Evolutionary conservation across 164 flowering plant species (phyloP).

Genomic region (Kingdonia uniflora): DNA sequence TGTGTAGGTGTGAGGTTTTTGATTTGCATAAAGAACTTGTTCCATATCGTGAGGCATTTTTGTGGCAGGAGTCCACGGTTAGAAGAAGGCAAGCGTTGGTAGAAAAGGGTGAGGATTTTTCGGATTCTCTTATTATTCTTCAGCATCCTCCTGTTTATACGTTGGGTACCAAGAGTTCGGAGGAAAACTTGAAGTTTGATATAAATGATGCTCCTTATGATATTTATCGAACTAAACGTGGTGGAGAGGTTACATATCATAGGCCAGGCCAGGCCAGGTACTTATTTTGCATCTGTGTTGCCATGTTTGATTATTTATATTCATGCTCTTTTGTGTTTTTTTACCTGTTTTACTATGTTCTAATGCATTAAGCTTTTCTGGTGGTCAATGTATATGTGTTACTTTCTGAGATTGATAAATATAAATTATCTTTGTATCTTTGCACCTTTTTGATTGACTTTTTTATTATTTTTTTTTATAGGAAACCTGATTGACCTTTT

Average conservation of each 20-base stretch:
- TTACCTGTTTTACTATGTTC: no score
- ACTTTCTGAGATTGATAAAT: no score
- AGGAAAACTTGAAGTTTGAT: conserved; percentile 54
- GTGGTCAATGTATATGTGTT: no score
- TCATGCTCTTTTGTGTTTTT: not conserved
- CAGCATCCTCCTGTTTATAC: conserved; percentile 86
- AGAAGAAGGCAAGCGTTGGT: conserved; percentile 35
- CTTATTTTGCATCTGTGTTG: not conserved
- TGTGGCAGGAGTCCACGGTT: conserved; percentile 64
- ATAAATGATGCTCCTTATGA: conserved; percentile 52
- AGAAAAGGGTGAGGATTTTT: conserved; percentile 37
- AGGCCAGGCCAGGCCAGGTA: conserved; percentile 99
- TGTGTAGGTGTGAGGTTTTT: conserved; percentile 57
- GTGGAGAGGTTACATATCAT: conserved; percentile 94
- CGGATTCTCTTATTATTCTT: conserved; percentile 51
- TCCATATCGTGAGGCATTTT: conserved; percentile 68
- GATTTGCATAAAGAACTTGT: conserved; percentile 57
- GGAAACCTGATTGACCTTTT: no score
- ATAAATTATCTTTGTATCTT: no score
- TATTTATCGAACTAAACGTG: conserved; percentile 73
- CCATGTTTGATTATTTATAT: not conserved
- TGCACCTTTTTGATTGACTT: no score
- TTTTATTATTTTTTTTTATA: no score
- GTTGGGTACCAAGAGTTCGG: conserved; percentile 74
- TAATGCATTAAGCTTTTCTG: no score